phyloP scores from a whole-genome alignment of 495 filamentous ascomycete species.

The Acidiella bohemica region DNA sequence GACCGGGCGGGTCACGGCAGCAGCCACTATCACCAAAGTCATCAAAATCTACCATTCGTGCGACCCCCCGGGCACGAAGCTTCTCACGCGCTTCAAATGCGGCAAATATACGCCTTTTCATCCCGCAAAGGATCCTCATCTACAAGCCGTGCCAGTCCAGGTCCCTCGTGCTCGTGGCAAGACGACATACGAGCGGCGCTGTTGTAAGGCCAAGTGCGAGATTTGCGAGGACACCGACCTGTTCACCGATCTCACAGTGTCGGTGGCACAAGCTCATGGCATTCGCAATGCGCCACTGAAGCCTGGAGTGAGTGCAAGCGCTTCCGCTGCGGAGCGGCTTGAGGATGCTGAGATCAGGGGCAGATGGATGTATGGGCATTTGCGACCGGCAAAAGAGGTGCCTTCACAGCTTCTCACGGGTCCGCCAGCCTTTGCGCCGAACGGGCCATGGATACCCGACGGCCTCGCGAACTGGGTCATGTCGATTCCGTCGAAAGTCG shows the following conservation, averaged over 20 bases:
- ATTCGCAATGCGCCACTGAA: background rate
- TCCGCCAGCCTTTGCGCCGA: too few relatives aligned
- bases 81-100: conserved; percentile 1
- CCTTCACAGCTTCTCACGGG: too few relatives aligned
- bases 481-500: too few relatives aligned
- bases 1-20: too few relatives aligned
- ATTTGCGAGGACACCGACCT: background rate
- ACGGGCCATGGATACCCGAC: too few relatives aligned
- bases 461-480: too few relatives aligned
- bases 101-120: background rate
- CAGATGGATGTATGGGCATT: conserved; percentile 1
- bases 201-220: background rate
- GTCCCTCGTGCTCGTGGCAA: background rate
- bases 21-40: too few relatives aligned
- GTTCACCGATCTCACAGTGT: background rate
- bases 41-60: conserved; percentile 4
- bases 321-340: background rate
- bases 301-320: background rate
- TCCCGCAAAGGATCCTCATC: background rate
- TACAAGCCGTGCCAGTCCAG: background rate
- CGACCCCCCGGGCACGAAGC: background rate
- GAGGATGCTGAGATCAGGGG: background rate
- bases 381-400: too few relatives aligned
- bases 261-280: background rate
- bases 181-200: background rate